phyloP scores from a whole-genome alignment of 31 red algal species.

The Pterothamnion heteromorphum region DNA sequence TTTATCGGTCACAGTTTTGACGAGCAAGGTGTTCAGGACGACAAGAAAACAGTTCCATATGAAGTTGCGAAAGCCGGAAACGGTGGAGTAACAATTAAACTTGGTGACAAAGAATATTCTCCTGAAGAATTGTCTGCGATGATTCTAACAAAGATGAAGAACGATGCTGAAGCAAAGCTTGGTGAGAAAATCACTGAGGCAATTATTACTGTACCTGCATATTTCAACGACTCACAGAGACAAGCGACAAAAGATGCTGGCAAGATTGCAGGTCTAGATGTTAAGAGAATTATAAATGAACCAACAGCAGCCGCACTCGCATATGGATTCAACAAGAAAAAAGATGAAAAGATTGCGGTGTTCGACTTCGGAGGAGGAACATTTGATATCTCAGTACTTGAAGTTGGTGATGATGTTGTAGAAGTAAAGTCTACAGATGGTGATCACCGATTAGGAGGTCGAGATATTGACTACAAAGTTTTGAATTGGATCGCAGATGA shows the following conservation, averaged over 20 bases:
- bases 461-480: conserved; percentile 90
- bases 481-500: conserved; percentile 82
- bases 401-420: conserved; percentile 86
- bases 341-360: conserved; percentile 70
- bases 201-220: conserved; percentile 95
- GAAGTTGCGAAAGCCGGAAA: conserved; percentile 77
- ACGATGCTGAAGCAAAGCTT: conserved; percentile 83
- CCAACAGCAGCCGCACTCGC: conserved; percentile 95
- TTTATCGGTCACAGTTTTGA: conserved; percentile 83
- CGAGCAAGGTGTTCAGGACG: conserved; percentile 82
- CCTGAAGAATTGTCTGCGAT: conserved; percentile 92
- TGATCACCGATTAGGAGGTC: conserved; percentile 93
- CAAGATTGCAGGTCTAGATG: conserved; percentile 87
- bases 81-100: conserved; percentile 65
- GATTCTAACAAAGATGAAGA: conserved; percentile 78
- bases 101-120: conserved; percentile 68
- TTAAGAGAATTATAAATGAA: conserved; percentile 93
- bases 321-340: conserved; percentile 82
- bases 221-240: conserved; percentile 94
- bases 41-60: conserved; percentile 91
- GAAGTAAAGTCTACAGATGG: conserved; percentile 91
- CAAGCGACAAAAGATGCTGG: conserved; percentile 93
- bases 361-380: conserved; percentile 98
- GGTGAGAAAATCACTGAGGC: conserved; percentile 69
- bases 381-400: conserved; percentile 93